A percentile compares a stretch with the other conserved stretches of the same genome.
Evolutionary conservation across 163 green algal genomes (phyloP).

Genomic region (Scenedesmus sp.): DNA sequence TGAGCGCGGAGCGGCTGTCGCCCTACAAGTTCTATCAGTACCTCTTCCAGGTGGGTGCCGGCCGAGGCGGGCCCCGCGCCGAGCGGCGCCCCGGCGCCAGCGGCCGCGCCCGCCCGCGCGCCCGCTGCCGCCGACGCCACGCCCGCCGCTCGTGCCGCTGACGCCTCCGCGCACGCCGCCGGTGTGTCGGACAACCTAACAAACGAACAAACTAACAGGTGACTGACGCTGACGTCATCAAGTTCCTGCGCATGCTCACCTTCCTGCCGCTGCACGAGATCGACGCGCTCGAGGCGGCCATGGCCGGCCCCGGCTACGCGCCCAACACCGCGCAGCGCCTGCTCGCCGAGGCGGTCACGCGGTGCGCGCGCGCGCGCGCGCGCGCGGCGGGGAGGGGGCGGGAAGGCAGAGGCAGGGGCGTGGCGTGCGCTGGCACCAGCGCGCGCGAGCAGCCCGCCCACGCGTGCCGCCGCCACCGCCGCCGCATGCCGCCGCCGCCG

Average conservation of each 20-base stretch:
- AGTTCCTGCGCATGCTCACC: conserved; percentile 95
- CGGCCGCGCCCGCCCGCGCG: too few relatives aligned
- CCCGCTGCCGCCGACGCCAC: too few relatives aligned
- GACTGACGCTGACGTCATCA: conserved; percentile 76
- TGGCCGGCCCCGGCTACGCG: conserved; percentile 73
- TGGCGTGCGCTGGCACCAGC: too few relatives aligned
- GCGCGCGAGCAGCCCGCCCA: too few relatives aligned
- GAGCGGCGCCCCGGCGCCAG: too few relatives aligned
- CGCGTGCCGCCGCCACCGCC: neutral
- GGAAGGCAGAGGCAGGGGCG: too few relatives aligned
- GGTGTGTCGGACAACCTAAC: too few relatives aligned
- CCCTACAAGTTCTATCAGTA: conserved; percentile 98
- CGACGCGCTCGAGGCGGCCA: conserved; percentile 63
- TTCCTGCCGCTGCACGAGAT: conserved; percentile 94
- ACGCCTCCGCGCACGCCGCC: too few relatives aligned
- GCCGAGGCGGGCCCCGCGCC: too few relatives aligned
- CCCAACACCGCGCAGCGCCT: conserved; percentile 91
- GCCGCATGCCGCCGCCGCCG: neutral
- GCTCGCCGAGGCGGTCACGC: conserved; percentile 95
- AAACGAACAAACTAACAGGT: too few relatives aligned
- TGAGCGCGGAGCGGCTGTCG: conserved; percentile 88
- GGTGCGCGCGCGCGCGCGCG: conserved; percentile 87
- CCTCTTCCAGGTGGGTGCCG: conserved; percentile 22
- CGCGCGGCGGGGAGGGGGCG: too few relatives aligned
- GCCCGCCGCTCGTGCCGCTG: too few relatives aligned